Percentiles rank a stretch among this genome's conserved stretches.
Evolutionary conservation across 108 stramenopile genomes (phyloP).

Genomic region (Hondaea fermentalgiana): DNA sequence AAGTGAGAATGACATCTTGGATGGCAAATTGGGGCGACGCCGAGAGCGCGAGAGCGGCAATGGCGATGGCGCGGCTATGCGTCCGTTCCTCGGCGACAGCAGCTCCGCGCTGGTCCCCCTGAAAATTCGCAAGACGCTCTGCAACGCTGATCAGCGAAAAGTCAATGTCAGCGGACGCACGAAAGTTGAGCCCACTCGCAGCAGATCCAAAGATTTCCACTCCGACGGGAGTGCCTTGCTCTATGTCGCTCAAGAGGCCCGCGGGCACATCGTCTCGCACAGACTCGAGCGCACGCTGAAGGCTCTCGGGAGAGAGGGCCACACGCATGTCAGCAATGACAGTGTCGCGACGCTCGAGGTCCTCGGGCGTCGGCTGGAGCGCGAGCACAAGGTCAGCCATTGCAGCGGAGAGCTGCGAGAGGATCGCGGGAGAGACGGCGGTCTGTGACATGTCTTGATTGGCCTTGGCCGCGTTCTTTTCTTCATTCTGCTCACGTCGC

Average conservation of each 20-base stretch:
- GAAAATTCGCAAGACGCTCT: not conserved
- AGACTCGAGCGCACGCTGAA: not conserved
- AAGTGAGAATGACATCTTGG: not conserved
- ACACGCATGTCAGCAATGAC: not conserved
- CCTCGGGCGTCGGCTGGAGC: not conserved
- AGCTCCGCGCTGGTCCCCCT: not conserved
- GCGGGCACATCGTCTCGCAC: too few species aligned
- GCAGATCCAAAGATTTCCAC: not conserved
- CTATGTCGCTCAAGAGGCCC: not conserved
- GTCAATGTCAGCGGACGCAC: not conserved
- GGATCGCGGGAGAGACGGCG: not conserved
- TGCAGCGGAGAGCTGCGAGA: not conserved
- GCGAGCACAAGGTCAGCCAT: not conserved
- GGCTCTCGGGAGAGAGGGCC: not conserved
- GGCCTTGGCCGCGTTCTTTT: not conserved
- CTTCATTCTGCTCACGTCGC: not conserved
- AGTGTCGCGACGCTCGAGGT: not conserved
- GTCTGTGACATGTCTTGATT: not conserved
- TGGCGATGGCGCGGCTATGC: not conserved
- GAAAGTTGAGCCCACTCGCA: not conserved
- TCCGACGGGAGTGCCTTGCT: not conserved
- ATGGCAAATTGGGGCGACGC: not conserved
- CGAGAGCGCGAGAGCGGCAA: not conserved
- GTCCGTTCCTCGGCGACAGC: not conserved
- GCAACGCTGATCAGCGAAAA: not conserved